Conservation (phyloP, 441 rosid species). For the Jatropha podagrica region DNA sequence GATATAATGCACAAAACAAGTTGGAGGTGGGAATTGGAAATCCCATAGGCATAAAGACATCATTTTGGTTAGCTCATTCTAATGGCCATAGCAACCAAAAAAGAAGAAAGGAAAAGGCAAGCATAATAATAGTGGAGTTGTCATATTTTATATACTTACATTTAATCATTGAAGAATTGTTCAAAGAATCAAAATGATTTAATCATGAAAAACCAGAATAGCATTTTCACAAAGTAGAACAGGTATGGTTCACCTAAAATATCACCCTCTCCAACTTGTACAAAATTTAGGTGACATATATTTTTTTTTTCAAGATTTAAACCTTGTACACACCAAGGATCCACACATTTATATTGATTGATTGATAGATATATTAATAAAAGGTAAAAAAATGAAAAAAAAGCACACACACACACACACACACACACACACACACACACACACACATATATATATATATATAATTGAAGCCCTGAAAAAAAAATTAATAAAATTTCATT, state of each 20-base stretch:
- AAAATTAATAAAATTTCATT: too few relatives aligned
- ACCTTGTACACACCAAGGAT: constrained; percentile 21
- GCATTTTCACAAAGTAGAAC: constrained; percentile 32
- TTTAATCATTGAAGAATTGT: constrained; percentile 37
- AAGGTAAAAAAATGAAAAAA: background rate
- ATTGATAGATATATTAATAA: background rate
- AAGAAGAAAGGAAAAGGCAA: constrained; percentile 19
- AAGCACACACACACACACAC: too few relatives aligned
- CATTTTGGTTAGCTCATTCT: constrained; percentile 11
- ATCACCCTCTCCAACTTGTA: constrained; percentile 24
- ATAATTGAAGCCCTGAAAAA: too few relatives aligned
- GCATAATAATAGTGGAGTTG: constrained; percentile 19
- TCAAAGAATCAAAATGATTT: constrained; percentile 35
- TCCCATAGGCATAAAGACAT: constrained; percentile 7
- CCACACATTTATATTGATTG: background rate
- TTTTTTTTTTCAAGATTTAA: constrained; percentile 14
- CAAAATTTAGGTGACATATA: constrained; percentile 18
- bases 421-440: too few relatives aligned
- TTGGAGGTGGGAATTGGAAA: constrained; percentile 14
- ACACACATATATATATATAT: too few relatives aligned
- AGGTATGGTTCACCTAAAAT: constrained; percentile 37
- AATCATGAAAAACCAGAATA: constrained; percentile 34
- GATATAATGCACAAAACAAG: constrained; percentile 15
- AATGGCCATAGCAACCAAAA: constrained; percentile 8
- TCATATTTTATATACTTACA: constrained; percentile 17